Evolutionary conservation across 208 protist species (phyloP), one percentile per base, ranked within the genome.

Genomic region (Leishmania arabica): DNA sequence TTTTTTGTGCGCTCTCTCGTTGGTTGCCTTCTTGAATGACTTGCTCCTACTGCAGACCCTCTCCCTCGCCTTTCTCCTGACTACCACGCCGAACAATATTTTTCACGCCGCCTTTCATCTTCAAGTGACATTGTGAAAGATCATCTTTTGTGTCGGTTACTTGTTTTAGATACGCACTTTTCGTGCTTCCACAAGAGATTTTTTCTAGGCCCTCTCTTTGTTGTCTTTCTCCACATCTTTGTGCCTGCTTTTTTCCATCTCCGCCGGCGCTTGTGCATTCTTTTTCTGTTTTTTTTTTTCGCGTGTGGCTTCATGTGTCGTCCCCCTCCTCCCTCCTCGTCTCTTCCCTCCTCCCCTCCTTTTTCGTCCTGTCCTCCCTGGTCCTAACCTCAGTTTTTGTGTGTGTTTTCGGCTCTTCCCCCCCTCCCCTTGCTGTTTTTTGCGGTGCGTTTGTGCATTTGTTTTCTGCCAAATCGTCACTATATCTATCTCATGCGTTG

Each of bases 301-400:
- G 1, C 40, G 42, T 45, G 4, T 45, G 0, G 8, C 45, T 42
- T 69, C 1, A 4, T 31, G 8, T 34, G 0, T 45, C 9, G 6
- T 68, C 27, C 42, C 68, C 37, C 7, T n/a, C 58, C 54, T 66
- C 49, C 58, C 34, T 34, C 34, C 34, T 34, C 34, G 34, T 0
- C 34, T 34, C 34, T 0, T 34, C 8, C 45, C 42, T 64, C 31
- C 45, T 34, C 34, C 13, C 34, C 5, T 69, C 73, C 5, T 40
- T 51, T 69, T 66, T 40, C 5, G 1, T 40, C 34, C 47, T 68
- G n/a, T 69, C 40, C 66, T 73, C 75, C 78, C 74, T 78, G 78
- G 8, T 15, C n/a, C 13, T 66, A 17, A 15, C 21, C 62, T 31
- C 62, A 5, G 11, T 47, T 47, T 47, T 3, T 47, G 45, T 47